Conservation (phyloP, 2,329 filamentous ascomycete species). For the Fusarium avenaceum region DNA sequence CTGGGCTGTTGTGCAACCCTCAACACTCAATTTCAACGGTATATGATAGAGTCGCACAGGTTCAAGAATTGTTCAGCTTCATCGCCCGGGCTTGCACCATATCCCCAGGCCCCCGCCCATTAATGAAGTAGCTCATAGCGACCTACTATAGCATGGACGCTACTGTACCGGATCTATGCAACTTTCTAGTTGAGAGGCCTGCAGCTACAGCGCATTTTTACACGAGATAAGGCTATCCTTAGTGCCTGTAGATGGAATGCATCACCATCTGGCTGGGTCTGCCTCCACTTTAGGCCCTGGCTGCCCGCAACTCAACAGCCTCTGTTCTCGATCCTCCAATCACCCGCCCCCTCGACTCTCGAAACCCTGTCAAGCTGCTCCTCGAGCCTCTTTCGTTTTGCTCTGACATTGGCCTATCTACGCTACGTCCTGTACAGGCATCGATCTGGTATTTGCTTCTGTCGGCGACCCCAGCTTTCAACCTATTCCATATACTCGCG, state of each 20-base stretch:
- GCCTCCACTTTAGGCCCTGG: conserved; percentile 39
- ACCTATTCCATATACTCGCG: not conserved
- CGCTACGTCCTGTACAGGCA: conserved; percentile 25
- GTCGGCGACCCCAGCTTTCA: conserved; percentile 19
- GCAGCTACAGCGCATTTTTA: conserved; percentile 22
- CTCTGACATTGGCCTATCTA: conserved; percentile 34
- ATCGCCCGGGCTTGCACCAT: too few species aligned
- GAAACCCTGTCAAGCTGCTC: conserved; percentile 45
- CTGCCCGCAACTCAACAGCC: conserved; percentile 37
- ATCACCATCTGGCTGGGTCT: conserved; percentile 37
- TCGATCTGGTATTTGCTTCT: conserved; percentile 32
- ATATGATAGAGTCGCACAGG: too few species aligned
- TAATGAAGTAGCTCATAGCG: not conserved
- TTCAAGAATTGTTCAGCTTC: too few species aligned
- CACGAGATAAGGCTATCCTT: conserved; percentile 11
- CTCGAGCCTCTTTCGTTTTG: conserved; percentile 47
- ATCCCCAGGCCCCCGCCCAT: not conserved
- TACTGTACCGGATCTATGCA: conserved; percentile 12
- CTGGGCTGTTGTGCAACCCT: not conserved
- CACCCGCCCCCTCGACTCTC: conserved; percentile 40
- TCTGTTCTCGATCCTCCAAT: conserved; percentile 46
- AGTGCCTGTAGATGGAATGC: conserved; percentile 35
- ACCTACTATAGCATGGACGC: not conserved
- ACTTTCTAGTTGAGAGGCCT: conserved; percentile 5
- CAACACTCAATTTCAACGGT: not conserved